phyloP scores from a whole-genome alignment of 2,329 filamentous ascomycete genomes.

The Penicillium brevicompactum region DNA sequence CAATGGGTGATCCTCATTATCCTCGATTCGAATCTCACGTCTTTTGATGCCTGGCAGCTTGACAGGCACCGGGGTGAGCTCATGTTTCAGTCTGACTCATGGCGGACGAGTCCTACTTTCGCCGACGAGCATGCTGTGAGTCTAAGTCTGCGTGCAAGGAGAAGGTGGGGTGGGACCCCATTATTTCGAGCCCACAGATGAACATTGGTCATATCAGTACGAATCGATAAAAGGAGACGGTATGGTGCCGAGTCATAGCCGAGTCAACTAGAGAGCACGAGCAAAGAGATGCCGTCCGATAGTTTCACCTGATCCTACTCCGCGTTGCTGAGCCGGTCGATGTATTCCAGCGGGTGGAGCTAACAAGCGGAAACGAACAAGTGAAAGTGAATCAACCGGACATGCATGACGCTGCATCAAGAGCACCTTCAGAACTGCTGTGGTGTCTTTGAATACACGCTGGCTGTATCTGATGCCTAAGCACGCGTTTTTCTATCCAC shows the following conservation, averaged over 20 bases:
- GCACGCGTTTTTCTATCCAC: not conserved
- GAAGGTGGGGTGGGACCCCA: not conserved
- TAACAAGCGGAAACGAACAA: not conserved
- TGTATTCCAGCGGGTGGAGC: not conserved
- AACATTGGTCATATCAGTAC: slow-evolving; percentile 1
- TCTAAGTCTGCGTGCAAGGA: slow-evolving; percentile 1
- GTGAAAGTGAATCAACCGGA: not conserved
- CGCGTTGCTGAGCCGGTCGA: not conserved
- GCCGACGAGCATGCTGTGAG: not conserved
- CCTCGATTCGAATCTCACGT: too few species aligned
- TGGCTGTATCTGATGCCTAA: not conserved
- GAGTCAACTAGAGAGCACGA: not conserved
- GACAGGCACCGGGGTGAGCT: too few species aligned
- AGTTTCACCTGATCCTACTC: not conserved
- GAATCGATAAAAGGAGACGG: not conserved
- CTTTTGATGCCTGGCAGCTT: too few species aligned
- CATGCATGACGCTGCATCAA: not conserved
- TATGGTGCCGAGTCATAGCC: too few species aligned
- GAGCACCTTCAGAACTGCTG: not conserved
- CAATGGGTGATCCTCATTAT: too few species aligned
- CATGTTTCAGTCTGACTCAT: too few species aligned
- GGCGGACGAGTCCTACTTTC: not conserved
- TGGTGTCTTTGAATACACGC: not conserved
- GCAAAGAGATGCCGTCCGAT: not conserved
- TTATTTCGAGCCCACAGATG: not conserved